Evolutionary conservation across 2,329 filamentous ascomycete species (phyloP).

Genomic region (Clonostachys sp.): DNA sequence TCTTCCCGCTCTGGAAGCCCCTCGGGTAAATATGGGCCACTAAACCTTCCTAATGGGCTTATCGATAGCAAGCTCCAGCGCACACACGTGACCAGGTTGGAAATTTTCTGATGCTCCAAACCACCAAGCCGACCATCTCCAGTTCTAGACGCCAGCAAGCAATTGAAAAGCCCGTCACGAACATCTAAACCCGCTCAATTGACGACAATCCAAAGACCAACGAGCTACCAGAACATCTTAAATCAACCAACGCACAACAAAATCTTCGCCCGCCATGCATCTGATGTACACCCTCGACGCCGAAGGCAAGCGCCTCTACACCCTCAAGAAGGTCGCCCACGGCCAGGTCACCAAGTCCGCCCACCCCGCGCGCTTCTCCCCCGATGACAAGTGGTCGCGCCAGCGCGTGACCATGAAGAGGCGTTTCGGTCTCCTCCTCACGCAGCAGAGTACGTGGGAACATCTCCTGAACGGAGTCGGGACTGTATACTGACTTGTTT

Average conservation of each 20-base stretch:
- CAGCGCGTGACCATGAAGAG: constrained; percentile 95
- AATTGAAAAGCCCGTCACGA: no score
- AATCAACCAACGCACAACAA: background rate
- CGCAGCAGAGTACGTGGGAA: constrained; percentile 58
- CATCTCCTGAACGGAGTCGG: background rate
- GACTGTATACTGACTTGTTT: no score
- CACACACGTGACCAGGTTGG: background rate
- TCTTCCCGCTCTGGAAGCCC: no score
- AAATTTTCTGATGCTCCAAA: background rate
- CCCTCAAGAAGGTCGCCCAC: constrained; percentile 82
- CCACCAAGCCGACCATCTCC: background rate
- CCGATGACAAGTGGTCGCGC: constrained; percentile 97
- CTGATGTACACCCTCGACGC: constrained; percentile 79
- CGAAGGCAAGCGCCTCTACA: constrained; percentile 86
- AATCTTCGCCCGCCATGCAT: constrained; percentile 40
- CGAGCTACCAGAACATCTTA: no score
- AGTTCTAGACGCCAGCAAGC: no score
- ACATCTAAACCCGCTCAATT: no score
- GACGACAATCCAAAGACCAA: background rate
- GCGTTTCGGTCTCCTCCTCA: constrained; percentile 83
- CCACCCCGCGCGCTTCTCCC: constrained; percentile 93
- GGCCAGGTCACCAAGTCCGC: constrained; percentile 92
- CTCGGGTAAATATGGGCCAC: no score
- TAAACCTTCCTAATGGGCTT: no score
- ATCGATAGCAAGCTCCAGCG: no score